These are phyloP conservation scores for Dactylonectria macrodidyma DNA, from an alignment of 2,329 filamentous ascomycete genomes.

Conservation along the genomic window DNA sequence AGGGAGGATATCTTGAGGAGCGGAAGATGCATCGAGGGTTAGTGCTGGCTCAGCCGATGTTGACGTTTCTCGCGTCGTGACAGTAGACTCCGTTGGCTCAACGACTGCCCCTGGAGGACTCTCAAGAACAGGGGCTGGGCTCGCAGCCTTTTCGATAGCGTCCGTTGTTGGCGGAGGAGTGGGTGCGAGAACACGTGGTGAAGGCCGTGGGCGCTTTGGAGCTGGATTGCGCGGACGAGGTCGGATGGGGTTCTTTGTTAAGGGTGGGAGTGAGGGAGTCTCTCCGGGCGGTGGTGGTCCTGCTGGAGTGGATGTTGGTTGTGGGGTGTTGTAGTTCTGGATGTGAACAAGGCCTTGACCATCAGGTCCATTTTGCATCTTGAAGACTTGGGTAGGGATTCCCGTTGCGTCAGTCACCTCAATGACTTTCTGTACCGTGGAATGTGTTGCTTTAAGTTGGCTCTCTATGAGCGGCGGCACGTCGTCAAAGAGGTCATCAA, in stretches of 20 bases:
- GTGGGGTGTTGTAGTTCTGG: conserved; percentile 52
- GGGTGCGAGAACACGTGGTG: conserved; percentile 49
- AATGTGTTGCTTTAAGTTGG: conserved; percentile 42
- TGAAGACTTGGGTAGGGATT: conserved; percentile 61
- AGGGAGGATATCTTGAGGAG: conserved; percentile 31
- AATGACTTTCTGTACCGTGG: conserved; percentile 38
- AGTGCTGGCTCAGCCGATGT: conserved; percentile 39
- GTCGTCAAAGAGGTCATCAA: conserved; percentile 79
- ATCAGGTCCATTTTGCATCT: conserved; percentile 54
- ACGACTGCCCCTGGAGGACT: conserved; percentile 24
- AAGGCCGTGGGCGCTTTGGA: conserved; percentile 40
- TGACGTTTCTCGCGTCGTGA: neutral
- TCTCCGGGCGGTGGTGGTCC: conserved; percentile 37
- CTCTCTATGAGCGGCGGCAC: conserved; percentile 59
- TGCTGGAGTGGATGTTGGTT: conserved; percentile 41
- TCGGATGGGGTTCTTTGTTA: conserved; percentile 38
- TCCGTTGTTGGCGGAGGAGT: conserved; percentile 59
- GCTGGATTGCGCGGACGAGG: conserved; percentile 33
- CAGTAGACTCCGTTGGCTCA: conserved; percentile 24
- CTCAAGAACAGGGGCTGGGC: conserved; percentile 42
- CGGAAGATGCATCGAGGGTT: conserved; percentile 33
- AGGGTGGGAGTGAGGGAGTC: conserved; percentile 43
- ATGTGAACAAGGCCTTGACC: conserved; percentile 56
- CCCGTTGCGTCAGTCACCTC: conserved; percentile 54
- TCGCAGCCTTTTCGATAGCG: conserved; percentile 51